Conservation (phyloP, 495 filamentous ascomycete genomes). For the Aspergillus ellipticus region DNA sequence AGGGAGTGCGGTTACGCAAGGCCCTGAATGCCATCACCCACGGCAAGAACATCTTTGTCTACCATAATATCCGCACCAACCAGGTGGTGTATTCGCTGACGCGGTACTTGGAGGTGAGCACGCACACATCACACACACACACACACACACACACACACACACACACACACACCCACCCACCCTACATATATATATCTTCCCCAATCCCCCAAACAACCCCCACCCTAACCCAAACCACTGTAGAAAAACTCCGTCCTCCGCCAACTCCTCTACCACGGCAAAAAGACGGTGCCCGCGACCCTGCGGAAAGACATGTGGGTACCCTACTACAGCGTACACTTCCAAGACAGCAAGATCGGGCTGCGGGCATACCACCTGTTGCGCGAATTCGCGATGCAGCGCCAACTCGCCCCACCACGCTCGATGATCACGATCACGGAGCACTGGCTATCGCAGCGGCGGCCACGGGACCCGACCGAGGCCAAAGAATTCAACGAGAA, state of each 20-base stretch:
- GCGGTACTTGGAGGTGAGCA: slow-evolving; percentile 63
- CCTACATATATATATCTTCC: no score
- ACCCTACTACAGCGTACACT: slow-evolving; percentile 72
- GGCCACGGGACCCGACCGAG: slow-evolving; percentile 55
- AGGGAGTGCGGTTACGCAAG: slow-evolving; percentile 43
- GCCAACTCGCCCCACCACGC: slow-evolving; percentile 40
- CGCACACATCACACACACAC: no score
- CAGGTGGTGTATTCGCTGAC: slow-evolving; percentile 79
- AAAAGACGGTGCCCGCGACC: slow-evolving; percentile 74
- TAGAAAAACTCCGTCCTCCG: slow-evolving; percentile 64
- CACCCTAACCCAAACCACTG: slow-evolving; percentile 3
- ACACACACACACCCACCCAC: no score
- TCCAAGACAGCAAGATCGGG: slow-evolving; percentile 62
- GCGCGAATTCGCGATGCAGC: slow-evolving; percentile 65
- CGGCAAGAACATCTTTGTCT: slow-evolving; percentile 77
- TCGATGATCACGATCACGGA: slow-evolving; percentile 50
- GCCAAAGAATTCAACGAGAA: slow-evolving; percentile 43
- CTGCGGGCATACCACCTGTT: slow-evolving; percentile 73
- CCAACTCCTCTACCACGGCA: slow-evolving; percentile 85
- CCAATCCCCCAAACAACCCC: background rate
- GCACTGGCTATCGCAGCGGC: slow-evolving; percentile 47
- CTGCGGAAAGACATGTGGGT: slow-evolving; percentile 90
- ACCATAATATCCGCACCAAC: slow-evolving; percentile 73
- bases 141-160: no score
- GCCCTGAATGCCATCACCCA: slow-evolving; percentile 46